Base-by-base conservation (phyloP, 768 basidiomycete species). In the Gelatoporia subvermispora region DNA sequence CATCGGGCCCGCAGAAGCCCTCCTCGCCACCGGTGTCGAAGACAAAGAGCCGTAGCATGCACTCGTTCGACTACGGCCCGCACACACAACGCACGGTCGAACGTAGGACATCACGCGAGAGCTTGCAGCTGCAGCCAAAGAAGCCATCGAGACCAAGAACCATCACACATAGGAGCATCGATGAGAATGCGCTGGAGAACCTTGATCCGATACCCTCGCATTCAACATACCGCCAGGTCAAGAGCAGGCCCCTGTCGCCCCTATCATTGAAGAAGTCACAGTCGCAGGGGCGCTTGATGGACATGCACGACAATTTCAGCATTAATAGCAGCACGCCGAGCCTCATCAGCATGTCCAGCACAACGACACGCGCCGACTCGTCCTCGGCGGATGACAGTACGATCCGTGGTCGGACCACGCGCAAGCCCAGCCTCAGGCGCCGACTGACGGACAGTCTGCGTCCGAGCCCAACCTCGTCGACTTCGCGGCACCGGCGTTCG, bases 201-300 rank as follows among this genome's bases (percentile, higher is more conserved):
- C 48, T 55, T 8, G 2, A 40, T 3, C 28, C 52, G 3, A 16
- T 34, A 16, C 43, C 47, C 9, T 15, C 25, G 52, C 59, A 55
- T 37, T 59, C 59, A 20, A 49, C 72, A 8, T 51, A 61, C 41
- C n/a, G 36, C 9, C 72, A 77, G 28, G 71, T 67, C 58, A 78
- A 80, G 68, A 78, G 80, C 46, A 78, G 78, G 71, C 57, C 56
- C 21, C 48, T 54, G n/a, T 23, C 56, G 2, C 76, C 78, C 0
- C 55, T 72, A 9, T 51, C 60, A 9, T 53, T 66, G 41, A 53
- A 57, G 47, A 62, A 60, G 49, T 53, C 63, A 7, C 49, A 50
- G 20, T 65, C 66, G 10, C 59, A 63, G 2, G 60, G 62, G n/a
- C 51, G 57, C 34, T 37, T 62, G 21, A 43, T 63, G 21, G 59